Conservation (phyloP, 768 basidiomycete genomes). For the Suillus hirtellus region DNA sequence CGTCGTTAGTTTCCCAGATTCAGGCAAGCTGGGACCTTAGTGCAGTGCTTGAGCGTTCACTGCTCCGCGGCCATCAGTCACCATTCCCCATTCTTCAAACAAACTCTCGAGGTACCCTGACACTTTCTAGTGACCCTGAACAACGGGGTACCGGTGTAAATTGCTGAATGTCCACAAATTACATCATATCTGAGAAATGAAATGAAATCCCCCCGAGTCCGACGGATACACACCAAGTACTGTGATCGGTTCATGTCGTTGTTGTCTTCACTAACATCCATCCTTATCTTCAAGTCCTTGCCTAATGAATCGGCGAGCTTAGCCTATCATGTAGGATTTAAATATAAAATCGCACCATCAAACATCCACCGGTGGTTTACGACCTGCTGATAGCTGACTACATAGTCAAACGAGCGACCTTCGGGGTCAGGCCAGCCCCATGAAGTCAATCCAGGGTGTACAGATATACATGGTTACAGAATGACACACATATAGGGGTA, state of each 20-base stretch:
- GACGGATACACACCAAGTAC: slow-evolving; percentile 47
- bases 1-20: neutral
- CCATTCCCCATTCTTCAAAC: slow-evolving; percentile 46
- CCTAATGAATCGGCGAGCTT: slow-evolving; percentile 21
- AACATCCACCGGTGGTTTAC: slow-evolving; percentile 39
- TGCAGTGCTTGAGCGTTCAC: neutral
- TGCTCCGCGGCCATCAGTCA: neutral
- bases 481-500: slow-evolving; percentile 38
- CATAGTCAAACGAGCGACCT: slow-evolving; percentile 47
- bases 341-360: neutral
- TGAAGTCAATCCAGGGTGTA: slow-evolving; percentile 23
- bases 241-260: slow-evolving; percentile 54
- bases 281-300: slow-evolving; percentile 45
- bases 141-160: slow-evolving; percentile 48
- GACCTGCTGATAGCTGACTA: slow-evolving; percentile 46
- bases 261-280: slow-evolving; percentile 52
- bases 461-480: neutral
- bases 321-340: neutral
- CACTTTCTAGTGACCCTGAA: slow-evolving; percentile 48
- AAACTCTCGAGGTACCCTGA: slow-evolving; percentile 45
- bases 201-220: slow-evolving; percentile 23
- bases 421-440: slow-evolving; percentile 60
- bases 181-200: neutral
- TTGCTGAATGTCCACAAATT: slow-evolving; percentile 35
- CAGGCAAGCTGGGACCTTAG: neutral